phyloP scores from a whole-genome alignment of 1,139 yeast genomes.

The Saccharomyces pastorianus region DNA sequence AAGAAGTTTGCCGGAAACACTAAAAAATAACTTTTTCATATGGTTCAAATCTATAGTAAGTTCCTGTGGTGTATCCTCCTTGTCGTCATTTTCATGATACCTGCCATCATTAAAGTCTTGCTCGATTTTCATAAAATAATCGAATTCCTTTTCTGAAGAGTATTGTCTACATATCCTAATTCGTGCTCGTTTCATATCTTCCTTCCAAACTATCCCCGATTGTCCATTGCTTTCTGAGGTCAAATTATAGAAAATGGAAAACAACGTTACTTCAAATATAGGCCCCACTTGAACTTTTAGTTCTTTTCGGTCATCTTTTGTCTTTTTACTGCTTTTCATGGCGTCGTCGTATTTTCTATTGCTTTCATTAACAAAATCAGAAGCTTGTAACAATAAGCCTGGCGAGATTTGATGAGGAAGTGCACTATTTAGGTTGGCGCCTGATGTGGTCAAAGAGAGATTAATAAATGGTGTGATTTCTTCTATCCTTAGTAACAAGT shows the following conservation, averaged over 20 bases:
- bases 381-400: conserved; percentile 58
- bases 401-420: conserved; percentile 54
- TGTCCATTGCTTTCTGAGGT: conserved; percentile 15
- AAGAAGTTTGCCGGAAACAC: conserved; percentile 63
- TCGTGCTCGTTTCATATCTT: conserved; percentile 46
- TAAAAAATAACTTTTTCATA: conserved; percentile 54
- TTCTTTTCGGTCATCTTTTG: neutral
- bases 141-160: neutral
- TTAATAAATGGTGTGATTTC: conserved; percentile 65
- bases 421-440: conserved; percentile 50
- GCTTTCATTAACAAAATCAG: conserved; percentile 41
- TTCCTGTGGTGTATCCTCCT: conserved; percentile 32
- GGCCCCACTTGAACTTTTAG: conserved; percentile 47
- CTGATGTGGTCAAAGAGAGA: conserved; percentile 61
- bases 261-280: conserved; percentile 48
- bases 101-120: conserved; percentile 69
- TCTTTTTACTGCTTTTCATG: neutral
- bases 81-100: conserved; percentile 48
- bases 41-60: conserved; percentile 36
- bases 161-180: too few species aligned
- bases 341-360: conserved; percentile 30
- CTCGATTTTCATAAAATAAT: conserved; percentile 41
- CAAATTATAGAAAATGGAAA: conserved; percentile 54
- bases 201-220: conserved; percentile 61
- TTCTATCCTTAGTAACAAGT: conserved; percentile 47